Percentiles rank a stretch among this genome's conserved stretches.
phyloP scores from a whole-genome alignment of 2,329 filamentous ascomycete genomes.

The Pseudocercospora crystallina region DNA sequence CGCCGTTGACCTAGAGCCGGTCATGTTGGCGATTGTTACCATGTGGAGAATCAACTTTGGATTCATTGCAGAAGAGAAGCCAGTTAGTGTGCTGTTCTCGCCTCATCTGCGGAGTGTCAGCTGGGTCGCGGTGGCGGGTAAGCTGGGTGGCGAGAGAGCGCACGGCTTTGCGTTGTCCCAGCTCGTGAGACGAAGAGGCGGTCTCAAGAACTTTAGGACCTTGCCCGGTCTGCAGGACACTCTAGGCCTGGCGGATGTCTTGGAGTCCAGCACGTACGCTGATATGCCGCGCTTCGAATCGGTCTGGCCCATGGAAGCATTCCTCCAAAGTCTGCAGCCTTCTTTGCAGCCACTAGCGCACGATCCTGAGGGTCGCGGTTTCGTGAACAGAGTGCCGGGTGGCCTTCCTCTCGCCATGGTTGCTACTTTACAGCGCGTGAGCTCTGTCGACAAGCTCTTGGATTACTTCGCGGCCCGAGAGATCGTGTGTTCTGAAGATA shows the following conservation, averaged over 20 bases:
- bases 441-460: conserved; percentile 13
- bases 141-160: conserved; percentile 12
- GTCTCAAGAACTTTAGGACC: conserved; percentile 9
- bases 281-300: conserved; percentile 8
- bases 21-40: conserved; percentile 15
- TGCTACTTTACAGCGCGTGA: conserved; percentile 1
- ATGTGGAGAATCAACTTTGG: conserved; percentile 16
- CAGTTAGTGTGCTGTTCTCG: conserved; percentile 5
- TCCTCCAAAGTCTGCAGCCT: conserved; percentile 1
- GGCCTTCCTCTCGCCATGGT: neutral
- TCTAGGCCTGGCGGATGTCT: conserved; percentile 10
- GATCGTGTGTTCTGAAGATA: conserved; percentile 7
- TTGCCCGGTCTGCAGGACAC: conserved; percentile 13
- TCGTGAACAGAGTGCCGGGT: neutral
- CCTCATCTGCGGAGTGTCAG: conserved; percentile 10
- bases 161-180: conserved; percentile 11
- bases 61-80: neutral
- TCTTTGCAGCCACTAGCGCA: neutral
- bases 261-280: conserved; percentile 10
- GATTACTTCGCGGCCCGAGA: conserved; percentile 8
- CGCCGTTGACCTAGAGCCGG: conserved; percentile 12
- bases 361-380: conserved; percentile 11
- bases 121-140: conserved; percentile 11
- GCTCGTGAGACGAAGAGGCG: conserved; percentile 10
- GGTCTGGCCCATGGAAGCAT: conserved; percentile 4